Base-by-base conservation (phyloP, 2,329 filamentous ascomycete species). In the Colletotrichum sp. region DNA sequence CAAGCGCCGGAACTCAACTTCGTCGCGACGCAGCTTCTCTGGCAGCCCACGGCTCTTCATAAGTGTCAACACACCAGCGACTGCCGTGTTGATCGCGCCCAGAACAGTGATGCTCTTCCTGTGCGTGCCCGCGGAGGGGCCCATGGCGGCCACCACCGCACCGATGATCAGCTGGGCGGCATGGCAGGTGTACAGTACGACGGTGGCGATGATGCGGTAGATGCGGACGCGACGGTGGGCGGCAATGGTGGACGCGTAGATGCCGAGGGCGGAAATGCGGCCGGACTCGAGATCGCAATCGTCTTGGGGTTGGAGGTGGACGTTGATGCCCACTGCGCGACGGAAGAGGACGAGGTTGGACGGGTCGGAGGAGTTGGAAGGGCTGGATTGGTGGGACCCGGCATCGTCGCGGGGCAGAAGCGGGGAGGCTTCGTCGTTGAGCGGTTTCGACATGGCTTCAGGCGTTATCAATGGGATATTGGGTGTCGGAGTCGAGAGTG, bases 51-150 rank as follows among this genome's bases (percentile, higher is more conserved):
- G 88, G 6, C 88, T 87, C 79, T 89, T 90, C 63, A 90, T 80
- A 9, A 90, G 87, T 0, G 92, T 91, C 24, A 94, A 82, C 1
- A 92, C 83, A 18, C 93, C 92, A 1, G 92, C 92, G 7, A 93
- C 86, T 5, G 92, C 82, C 4, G 91, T 93, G 79, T 94, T 94
- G 13, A 91, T 81, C 2, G 91, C 91, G 5, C 93, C 92, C 1
- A 94, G 84, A 1, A 90, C 82, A 12, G 90, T 91, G 80, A 94
- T 90, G 16, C 80, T 64, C 24, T 87, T 85, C 21, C 90, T 82
- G 77, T 93, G 88, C 18, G 88, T 84, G 3, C 89, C 85, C 18
- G 88, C 85, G 0, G 81, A 80, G 0, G 88, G 84, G 0, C 88
- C 88, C 10, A 90, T 81, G 0, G 86, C 84, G 2, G 88, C 89